Evolutionary conservation across 2,329 filamentous ascomycete genomes (phyloP).

Genomic region (Fusarium odoratissimum): DNA sequence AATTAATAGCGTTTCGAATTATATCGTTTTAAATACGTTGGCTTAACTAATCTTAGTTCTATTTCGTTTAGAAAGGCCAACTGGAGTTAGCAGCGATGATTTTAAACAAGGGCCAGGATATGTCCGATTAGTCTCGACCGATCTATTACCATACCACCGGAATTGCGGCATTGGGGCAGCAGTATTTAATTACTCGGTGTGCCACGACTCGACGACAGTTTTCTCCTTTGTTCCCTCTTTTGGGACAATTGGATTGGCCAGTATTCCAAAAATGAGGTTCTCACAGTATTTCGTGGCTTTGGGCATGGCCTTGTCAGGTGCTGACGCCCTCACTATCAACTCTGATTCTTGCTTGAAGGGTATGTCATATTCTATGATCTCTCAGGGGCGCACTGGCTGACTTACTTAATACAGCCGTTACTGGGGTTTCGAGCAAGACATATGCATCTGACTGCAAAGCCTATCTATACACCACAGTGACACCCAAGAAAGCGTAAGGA

Average conservation of each 20-base stretch:
- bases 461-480: background rate
- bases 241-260: background rate
- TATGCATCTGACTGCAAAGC: background rate
- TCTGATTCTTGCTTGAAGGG: background rate
- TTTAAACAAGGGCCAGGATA: background rate
- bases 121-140: background rate
- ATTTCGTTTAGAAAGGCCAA: background rate
- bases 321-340: background rate
- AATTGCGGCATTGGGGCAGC: background rate
- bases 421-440: background rate
- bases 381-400: background rate
- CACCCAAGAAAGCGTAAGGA: background rate
- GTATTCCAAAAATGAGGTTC: background rate
- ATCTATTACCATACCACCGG: background rate
- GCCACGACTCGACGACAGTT: background rate
- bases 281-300: background rate
- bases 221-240: background rate
- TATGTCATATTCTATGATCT: background rate
- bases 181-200: background rate
- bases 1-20: background rate
- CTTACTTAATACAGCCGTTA: background rate
- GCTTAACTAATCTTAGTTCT: background rate
- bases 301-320: background rate
- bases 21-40: background rate
- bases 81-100: background rate